phyloP scores from a whole-genome alignment of 2,329 filamentous ascomycete species.

The Epichloe brachyelytri region DNA sequence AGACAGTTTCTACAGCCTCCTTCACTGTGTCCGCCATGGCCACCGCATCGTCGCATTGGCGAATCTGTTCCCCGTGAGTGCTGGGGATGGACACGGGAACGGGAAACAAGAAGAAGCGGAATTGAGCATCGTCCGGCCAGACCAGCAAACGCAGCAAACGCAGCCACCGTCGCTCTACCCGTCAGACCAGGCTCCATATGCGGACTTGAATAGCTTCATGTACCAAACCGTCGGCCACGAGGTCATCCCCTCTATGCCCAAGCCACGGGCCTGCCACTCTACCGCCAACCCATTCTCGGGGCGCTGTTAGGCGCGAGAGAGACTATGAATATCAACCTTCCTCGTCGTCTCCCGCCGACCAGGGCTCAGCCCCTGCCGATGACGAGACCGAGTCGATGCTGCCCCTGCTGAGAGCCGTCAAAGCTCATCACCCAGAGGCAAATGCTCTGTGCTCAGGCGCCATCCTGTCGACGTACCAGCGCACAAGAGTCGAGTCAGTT shows the following conservation, averaged over 20 bases:
- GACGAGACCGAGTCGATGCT: conserved; percentile 89
- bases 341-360: background rate
- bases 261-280: conserved; percentile 71
- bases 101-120: background rate
- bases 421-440: conserved; percentile 58
- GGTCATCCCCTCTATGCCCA: conserved; percentile 69
- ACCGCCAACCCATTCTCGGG: conserved; percentile 66
- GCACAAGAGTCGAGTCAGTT: conserved; percentile 88
- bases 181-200: conserved; percentile 12
- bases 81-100: background rate
- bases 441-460: conserved; percentile 85
- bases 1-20: conserved; percentile 85
- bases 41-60: conserved; percentile 79
- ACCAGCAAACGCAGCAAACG: conserved; percentile 4
- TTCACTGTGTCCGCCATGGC: conserved; percentile 79
- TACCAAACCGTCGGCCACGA: conserved; percentile 94
- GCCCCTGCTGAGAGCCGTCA: conserved; percentile 56
- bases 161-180: background rate
- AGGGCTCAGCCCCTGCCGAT: conserved; percentile 10
- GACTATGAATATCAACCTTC: conserved; percentile 44
- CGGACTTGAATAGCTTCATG: conserved; percentile 91
- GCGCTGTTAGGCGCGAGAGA: conserved; percentile 54
- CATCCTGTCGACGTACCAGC: conserved; percentile 89
- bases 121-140: conserved; percentile 10
- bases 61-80: conserved; percentile 55